A percentile compares a stretch with the other conserved stretches of the same genome.
Evolutionary conservation across 352 stramenopile genomes (phyloP).

Genomic region (Globisporangium iwayamae): DNA sequence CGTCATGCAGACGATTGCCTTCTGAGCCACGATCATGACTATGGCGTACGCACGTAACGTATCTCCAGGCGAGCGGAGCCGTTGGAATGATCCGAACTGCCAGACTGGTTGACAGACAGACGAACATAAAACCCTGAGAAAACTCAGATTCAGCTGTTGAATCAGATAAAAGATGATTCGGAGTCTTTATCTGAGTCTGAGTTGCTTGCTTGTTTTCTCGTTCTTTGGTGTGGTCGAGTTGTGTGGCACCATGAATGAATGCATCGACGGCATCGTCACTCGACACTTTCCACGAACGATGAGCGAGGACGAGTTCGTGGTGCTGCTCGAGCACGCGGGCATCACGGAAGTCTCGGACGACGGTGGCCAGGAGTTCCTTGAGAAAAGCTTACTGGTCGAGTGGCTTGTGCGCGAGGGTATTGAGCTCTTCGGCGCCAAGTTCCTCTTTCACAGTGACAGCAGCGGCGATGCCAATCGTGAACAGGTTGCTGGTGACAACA

Average conservation of each 20-base stretch:
- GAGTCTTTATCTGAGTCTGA: too few species aligned
- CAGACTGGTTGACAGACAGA: neutral
- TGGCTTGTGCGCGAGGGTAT: constrained; percentile 74
- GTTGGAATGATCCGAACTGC: neutral
- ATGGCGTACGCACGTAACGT: too few species aligned
- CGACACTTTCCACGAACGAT: constrained; percentile 21
- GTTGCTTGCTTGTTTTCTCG: too few species aligned
- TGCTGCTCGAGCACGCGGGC: constrained; percentile 76
- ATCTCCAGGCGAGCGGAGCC: neutral
- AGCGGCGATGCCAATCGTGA: constrained; percentile 19
- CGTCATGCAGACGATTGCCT: too few species aligned
- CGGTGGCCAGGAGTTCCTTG: constrained; percentile 67
- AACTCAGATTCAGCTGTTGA: too few species aligned
- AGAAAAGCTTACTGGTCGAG: constrained; percentile 52
- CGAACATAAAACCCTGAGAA: too few species aligned
- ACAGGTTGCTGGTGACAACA: constrained; percentile 14
- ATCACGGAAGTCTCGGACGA: constrained; percentile 72
- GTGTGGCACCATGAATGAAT: neutral
- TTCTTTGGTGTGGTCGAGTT: neutral
- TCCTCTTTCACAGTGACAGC: constrained; percentile 11
- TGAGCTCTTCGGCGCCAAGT: constrained; percentile 45
- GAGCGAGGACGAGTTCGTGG: constrained; percentile 85
- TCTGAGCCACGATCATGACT: too few species aligned
- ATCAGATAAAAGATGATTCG: too few species aligned
- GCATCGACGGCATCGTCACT: neutral